Evolutionary conservation across 208 protist species (phyloP).

Genomic region (Leishmania braziliensis): DNA sequence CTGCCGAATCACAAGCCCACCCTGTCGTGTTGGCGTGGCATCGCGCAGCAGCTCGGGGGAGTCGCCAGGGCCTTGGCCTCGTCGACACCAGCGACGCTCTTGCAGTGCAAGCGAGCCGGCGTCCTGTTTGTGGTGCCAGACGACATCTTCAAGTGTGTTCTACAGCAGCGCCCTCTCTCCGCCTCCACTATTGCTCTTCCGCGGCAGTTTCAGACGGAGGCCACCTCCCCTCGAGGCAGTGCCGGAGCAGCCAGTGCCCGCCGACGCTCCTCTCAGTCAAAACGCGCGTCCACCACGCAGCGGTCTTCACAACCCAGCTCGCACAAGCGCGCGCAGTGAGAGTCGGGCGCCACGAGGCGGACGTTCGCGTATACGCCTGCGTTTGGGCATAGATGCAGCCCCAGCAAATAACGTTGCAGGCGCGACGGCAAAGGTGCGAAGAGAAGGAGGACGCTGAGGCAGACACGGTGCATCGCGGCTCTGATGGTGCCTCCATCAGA

Average conservation of each 20-base stretch:
- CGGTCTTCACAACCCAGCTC: conserved; percentile 5
- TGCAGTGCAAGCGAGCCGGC: conserved; percentile 10
- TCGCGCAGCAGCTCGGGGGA: conserved; percentile 16
- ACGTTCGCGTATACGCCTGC: background rate
- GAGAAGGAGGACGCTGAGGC: background rate
- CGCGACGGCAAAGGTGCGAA: background rate
- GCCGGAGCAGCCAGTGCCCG: background rate
- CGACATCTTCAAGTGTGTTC: conserved; percentile 69
- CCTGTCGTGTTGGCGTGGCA: conserved; percentile 28
- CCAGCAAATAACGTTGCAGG: background rate
- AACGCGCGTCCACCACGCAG: conserved; percentile 11
- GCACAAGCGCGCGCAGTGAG: background rate
- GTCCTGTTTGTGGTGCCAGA: conserved; percentile 56
- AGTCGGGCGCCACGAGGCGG: background rate
- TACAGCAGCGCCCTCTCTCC: conserved; percentile 49
- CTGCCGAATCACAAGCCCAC: conserved; percentile 40
- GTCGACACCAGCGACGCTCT: background rate
- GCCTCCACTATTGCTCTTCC: conserved; percentile 38
- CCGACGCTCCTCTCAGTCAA: conserved; percentile 6
- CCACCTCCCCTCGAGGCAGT: background rate
- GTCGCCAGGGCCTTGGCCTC: background rate
- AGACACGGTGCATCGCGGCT: background rate
- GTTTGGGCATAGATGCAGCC: background rate
- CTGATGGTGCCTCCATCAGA: background rate
- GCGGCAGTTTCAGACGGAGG: conserved; percentile 1